Evolutionary conservation across 768 basidiomycete species (phyloP).

Genomic region (Butyriboletus loyo): DNA sequence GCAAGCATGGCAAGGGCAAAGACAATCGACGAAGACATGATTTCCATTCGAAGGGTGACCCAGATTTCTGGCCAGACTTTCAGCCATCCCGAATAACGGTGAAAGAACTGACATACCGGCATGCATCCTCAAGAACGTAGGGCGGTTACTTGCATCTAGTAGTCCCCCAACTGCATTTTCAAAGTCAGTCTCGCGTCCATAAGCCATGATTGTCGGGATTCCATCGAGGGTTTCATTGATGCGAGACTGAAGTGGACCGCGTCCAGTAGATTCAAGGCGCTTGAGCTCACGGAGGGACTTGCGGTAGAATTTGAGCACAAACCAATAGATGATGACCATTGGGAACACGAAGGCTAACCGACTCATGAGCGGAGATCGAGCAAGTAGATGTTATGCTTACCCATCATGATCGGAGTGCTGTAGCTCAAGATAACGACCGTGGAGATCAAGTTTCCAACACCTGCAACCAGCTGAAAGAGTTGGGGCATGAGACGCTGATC

Average conservation of each 20-base stretch:
- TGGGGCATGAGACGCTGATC: conserved; percentile 37
- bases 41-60: conserved; percentile 32
- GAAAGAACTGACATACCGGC: conserved; percentile 17
- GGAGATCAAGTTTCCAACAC: conserved; percentile 23
- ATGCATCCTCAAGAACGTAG: conserved; percentile 25
- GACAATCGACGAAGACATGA: conserved; percentile 26
- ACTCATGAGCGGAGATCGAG: conserved; percentile 17
- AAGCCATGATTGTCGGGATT: conserved; percentile 46
- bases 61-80: conserved; percentile 25
- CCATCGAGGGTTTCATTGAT: conserved; percentile 52
- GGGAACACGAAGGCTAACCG: conserved; percentile 22
- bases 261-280: conserved; percentile 41
- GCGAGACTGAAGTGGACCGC: conserved; percentile 48
- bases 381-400: conserved; percentile 27
- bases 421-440: conserved; percentile 23
- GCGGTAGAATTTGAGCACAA: conserved; percentile 47
- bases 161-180: conserved; percentile 19
- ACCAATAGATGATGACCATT: conserved; percentile 34
- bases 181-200: conserved; percentile 33
- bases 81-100: not conserved
- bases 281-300: conserved; percentile 48
- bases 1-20: conserved; percentile 27
- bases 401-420: conserved; percentile 32
- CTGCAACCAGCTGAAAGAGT: conserved; percentile 26
- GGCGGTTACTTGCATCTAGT: conserved; percentile 28